A percentile compares a stretch with the other conserved stretches of the same genome.
These are phyloP conservation scores for Phaeotremella skinneri DNA, from an alignment of 768 basidiomycete genomes.

Conservation along the genomic window DNA sequence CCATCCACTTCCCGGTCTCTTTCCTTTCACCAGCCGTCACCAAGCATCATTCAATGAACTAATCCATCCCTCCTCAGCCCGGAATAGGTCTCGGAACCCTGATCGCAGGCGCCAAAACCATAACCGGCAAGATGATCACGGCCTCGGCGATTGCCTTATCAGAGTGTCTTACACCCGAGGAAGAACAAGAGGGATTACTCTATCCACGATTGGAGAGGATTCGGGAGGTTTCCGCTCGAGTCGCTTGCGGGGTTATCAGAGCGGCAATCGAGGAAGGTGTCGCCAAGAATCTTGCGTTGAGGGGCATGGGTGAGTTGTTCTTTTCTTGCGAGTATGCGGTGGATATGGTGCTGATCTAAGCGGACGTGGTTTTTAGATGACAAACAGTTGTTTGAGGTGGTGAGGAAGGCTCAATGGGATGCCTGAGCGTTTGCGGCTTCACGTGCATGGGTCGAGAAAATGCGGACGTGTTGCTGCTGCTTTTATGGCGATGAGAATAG, in stretches of 20 bases:
- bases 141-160: slow-evolving; percentile 78
- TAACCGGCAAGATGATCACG: slow-evolving; percentile 87
- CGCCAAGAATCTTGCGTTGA: slow-evolving; percentile 20
- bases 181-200: slow-evolving; percentile 64
- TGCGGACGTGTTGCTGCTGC: too few species aligned
- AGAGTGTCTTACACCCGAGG: slow-evolving; percentile 67
- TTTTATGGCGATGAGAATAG: too few species aligned
- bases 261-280: slow-evolving; percentile 69
- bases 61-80: slow-evolving; percentile 12
- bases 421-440: slow-evolving; percentile 9
- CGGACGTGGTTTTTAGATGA: slow-evolving; percentile 9
- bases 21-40: not conserved
- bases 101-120: slow-evolving; percentile 61
- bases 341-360: not conserved
- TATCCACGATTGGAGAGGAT: slow-evolving; percentile 84
- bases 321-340: not conserved
- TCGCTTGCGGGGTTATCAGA: slow-evolving; percentile 73
- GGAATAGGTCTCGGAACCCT: slow-evolving; percentile 59
- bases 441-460: too few species aligned
- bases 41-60: not conserved
- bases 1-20: not conserved
- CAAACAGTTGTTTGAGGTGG: slow-evolving; percentile 11
- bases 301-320: slow-evolving; percentile 28
- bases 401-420: slow-evolving; percentile 26
- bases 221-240: slow-evolving; percentile 74